Conservation (phyloP, 345 rosid species). For the Brassica incana region DNA sequence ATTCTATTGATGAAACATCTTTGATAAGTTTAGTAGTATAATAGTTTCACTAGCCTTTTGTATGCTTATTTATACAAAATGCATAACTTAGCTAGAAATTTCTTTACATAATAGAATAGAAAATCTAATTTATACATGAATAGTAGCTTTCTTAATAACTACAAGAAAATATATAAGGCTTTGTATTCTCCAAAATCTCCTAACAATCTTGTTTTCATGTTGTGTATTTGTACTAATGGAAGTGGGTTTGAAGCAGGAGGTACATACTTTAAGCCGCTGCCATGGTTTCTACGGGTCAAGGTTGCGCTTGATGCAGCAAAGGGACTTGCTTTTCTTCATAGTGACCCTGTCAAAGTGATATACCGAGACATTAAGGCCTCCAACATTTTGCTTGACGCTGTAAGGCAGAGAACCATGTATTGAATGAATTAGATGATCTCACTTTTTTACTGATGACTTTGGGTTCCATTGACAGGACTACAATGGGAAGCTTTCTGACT, state of each 20-base stretch:
- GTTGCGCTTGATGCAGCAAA: slow-evolving; percentile 93
- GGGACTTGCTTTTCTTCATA: slow-evolving; percentile 91
- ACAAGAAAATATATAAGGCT: too few species aligned
- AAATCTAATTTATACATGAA: too few species aligned
- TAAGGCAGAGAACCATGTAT: slow-evolving; percentile 28
- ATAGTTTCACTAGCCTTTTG: background rate
- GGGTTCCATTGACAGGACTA: slow-evolving; percentile 52
- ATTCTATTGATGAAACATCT: background rate
- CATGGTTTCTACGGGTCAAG: slow-evolving; percentile 84
- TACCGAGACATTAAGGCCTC: slow-evolving; percentile 90
- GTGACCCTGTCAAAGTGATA: slow-evolving; percentile 79
- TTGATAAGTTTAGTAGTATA: background rate
- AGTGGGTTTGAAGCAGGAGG: slow-evolving; percentile 54
- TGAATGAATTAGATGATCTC: background rate
- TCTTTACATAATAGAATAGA: background rate
- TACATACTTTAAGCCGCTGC: slow-evolving; percentile 75
- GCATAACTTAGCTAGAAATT: background rate
- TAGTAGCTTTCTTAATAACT: too few species aligned
- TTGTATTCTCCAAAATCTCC: background rate
- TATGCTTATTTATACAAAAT: background rate
- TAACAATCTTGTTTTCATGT: background rate
- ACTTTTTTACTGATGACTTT: slow-evolving; percentile 18
- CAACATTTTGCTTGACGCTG: slow-evolving; percentile 79
- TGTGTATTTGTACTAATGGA: slow-evolving; percentile 10
- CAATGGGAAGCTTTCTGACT: slow-evolving; percentile 81